phyloP scores from a whole-genome alignment of 345 rosid genomes.

The Eucalyptus sp. region DNA sequence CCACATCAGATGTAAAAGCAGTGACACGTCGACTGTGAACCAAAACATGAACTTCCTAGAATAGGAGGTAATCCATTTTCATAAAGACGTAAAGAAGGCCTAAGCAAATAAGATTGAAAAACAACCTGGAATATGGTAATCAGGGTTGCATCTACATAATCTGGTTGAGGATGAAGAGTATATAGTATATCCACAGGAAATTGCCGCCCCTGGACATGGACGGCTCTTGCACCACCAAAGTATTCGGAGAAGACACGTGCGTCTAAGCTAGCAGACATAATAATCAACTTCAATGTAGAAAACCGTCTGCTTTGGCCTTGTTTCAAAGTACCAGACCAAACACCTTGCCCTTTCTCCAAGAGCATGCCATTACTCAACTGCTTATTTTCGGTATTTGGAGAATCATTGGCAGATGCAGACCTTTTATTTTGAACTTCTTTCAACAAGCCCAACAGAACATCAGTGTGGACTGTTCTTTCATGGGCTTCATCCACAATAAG shows the following conservation, averaged over 20 bases:
- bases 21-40: not conserved
- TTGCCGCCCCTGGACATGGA: slow-evolving; percentile 79
- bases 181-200: slow-evolving; percentile 70
- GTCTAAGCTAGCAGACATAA: slow-evolving; percentile 99
- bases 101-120: not conserved
- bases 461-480: slow-evolving; percentile 91
- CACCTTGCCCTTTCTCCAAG: slow-evolving; percentile 16
- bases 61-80: not conserved
- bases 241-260: slow-evolving; percentile 77
- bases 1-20: not conserved
- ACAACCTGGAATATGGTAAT: slow-evolving; percentile 81
- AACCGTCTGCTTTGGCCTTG: slow-evolving; percentile 33
- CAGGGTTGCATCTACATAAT: slow-evolving; percentile 74
- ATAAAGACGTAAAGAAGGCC: not conserved
- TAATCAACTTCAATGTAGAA: slow-evolving; percentile 63
- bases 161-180: slow-evolving; percentile 53
- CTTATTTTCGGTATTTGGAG: slow-evolving; percentile 2
- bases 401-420: slow-evolving; percentile 20
- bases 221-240: slow-evolving; percentile 80
- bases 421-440: slow-evolving; percentile 60
- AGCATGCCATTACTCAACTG: slow-evolving; percentile 7
- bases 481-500: slow-evolving; percentile 93
- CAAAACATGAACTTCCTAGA: not conserved
- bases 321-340: slow-evolving; percentile 17
- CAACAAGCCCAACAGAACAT: slow-evolving; percentile 80